Conservation (phyloP, 768 basidiomycete genomes). For the Saitozyma podzolica region DNA sequence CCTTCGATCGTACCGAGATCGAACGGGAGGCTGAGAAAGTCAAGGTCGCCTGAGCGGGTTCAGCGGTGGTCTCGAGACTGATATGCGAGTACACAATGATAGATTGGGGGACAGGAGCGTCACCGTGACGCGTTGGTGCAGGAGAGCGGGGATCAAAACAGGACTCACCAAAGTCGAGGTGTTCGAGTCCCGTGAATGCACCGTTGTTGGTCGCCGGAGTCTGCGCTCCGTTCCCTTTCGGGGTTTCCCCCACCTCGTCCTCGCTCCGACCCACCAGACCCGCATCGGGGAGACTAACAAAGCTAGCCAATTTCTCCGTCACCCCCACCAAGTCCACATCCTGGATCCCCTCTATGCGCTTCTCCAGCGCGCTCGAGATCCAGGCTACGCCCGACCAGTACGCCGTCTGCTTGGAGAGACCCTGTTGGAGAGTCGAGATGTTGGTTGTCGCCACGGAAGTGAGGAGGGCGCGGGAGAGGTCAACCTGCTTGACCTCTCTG, state of each 20-base stretch:
- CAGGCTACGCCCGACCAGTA: constrained; percentile 29
- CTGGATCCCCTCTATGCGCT: constrained; percentile 23
- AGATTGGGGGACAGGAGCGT: too few relatives aligned
- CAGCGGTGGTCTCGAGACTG: too few relatives aligned
- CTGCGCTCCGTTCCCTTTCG: too few relatives aligned
- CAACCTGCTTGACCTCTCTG: constrained; percentile 5
- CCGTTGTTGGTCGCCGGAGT: too few relatives aligned
- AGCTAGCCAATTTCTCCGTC: constrained; percentile 23
- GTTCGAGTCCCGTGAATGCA: too few relatives aligned
- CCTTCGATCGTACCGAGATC: too few relatives aligned
- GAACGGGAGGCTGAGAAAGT: too few relatives aligned
- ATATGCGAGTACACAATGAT: too few relatives aligned
- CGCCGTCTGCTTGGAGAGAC: constrained; percentile 24
- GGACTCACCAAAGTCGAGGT: too few relatives aligned
- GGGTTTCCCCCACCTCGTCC: background rate
- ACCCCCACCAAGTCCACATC: constrained; percentile 27
- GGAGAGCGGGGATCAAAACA: too few relatives aligned
- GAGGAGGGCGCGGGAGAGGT: constrained; percentile 13
- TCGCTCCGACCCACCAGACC: constrained; percentile 16
- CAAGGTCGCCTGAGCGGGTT: too few relatives aligned
- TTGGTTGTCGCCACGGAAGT: constrained; percentile 24
- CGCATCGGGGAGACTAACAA: constrained; percentile 27
- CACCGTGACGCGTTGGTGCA: too few relatives aligned
- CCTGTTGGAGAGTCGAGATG: constrained; percentile 28
- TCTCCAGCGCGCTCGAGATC: constrained; percentile 22